phyloP scores from a whole-genome alignment of 2,329 filamentous ascomycete genomes.

The Colletotrichum sp. region DNA sequence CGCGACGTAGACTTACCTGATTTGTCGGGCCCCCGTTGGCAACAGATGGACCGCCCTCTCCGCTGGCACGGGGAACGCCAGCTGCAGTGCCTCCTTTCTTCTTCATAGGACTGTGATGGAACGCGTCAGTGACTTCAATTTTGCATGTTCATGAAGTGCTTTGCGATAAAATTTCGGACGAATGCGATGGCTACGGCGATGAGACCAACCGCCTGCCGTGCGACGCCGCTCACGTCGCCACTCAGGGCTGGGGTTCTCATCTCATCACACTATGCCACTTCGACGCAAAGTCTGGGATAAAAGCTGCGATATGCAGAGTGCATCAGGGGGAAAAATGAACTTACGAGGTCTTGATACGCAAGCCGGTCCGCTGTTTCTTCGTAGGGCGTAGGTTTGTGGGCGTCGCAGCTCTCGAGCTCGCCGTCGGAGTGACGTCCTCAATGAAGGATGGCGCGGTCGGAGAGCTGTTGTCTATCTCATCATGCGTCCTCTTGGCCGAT shows the following conservation, averaged over 20 bases:
- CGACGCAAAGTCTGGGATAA: background rate
- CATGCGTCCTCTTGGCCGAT: constrained; percentile 58
- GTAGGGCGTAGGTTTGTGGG: constrained; percentile 59
- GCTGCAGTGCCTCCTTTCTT: constrained; percentile 73
- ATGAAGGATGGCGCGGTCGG: constrained; percentile 56
- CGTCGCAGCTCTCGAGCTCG: constrained; percentile 65
- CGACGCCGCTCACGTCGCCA: constrained; percentile 1
- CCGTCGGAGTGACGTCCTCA: constrained; percentile 49
- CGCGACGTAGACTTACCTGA: constrained; percentile 51
- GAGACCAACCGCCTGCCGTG: constrained; percentile 1
- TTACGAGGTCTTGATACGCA: constrained; percentile 74
- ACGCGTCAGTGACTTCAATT: background rate
- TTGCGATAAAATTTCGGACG: background rate
- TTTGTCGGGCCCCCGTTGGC: constrained; percentile 58
- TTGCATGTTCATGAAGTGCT: background rate
- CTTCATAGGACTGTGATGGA: constrained; percentile 69
- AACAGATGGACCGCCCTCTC: constrained; percentile 67
- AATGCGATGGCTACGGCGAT: constrained; percentile 5
- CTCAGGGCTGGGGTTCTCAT: background rate
- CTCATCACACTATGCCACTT: constrained; percentile 8
- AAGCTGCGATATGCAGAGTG: background rate
- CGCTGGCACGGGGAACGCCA: constrained; percentile 69
- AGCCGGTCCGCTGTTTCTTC: constrained; percentile 66
- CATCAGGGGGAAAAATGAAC: constrained; percentile 37
- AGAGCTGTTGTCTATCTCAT: constrained; percentile 60